Percentiles rank a stretch among this genome's conserved stretches.
phyloP scores from a whole-genome alignment of 805 yeast genomes.

The Starmerella sp. region DNA sequence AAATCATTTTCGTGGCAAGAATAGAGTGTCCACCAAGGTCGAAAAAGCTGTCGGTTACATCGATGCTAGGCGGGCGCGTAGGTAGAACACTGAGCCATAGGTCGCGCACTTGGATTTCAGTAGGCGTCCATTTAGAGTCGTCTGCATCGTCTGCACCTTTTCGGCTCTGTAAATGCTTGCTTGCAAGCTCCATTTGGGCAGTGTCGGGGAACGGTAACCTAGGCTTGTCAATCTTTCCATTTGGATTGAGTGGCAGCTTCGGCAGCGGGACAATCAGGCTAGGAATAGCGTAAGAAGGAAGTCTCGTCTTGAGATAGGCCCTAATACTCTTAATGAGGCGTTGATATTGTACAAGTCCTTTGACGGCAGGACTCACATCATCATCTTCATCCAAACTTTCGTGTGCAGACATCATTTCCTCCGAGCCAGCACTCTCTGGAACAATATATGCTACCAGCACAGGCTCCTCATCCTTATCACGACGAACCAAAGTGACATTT shows the following conservation, averaged over 20 bases:
- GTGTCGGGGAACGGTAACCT: constrained; percentile 89
- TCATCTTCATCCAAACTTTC: constrained; percentile 34
- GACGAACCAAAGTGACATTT: constrained; percentile 80
- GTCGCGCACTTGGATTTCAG: constrained; percentile 61
- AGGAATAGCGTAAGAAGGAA: constrained; percentile 91
- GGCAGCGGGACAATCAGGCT: constrained; percentile 78
- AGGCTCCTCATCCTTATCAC: constrained; percentile 88
- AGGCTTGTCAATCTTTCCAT: constrained; percentile 97
- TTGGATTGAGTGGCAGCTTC: constrained; percentile 86
- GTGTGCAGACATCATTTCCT: constrained; percentile 33
- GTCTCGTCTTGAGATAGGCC: constrained; percentile 69
- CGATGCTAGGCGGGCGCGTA: constrained; percentile 63
- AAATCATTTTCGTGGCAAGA: constrained; percentile 92
- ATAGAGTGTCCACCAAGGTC: constrained; percentile 98
- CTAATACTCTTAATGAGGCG: constrained; percentile 71
- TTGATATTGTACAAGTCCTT: constrained; percentile 66
- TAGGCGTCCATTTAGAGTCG: constrained; percentile 40
- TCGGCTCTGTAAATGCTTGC: constrained; percentile 34
- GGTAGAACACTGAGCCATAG: constrained; percentile 83
- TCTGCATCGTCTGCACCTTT: constrained; percentile 31
- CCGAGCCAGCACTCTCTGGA: constrained; percentile 49
- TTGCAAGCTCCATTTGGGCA: constrained; percentile 69
- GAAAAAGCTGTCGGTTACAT: constrained; percentile 79
- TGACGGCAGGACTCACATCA: constrained; percentile 49
- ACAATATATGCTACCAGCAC: constrained; percentile 84